These are phyloP conservation scores for Salicornia ramosissima DNA, from an alignment of 148 eudicot species.

Conservation along the genomic window DNA sequence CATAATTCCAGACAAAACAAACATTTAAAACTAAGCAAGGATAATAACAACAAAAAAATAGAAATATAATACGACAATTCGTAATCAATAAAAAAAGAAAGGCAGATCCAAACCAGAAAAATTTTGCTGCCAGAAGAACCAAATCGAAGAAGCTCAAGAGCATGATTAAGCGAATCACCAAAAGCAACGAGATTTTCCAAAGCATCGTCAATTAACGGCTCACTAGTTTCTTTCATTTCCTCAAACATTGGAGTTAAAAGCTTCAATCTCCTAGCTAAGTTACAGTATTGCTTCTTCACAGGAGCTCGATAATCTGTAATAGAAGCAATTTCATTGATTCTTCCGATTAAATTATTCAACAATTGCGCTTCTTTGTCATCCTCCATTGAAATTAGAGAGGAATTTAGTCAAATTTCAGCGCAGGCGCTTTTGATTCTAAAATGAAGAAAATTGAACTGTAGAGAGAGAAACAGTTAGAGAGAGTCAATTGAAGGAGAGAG, in stretches of 20 bases:
- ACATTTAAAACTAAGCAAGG: background rate
- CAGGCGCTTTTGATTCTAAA: background rate
- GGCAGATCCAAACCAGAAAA: conserved; percentile 50
- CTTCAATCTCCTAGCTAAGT: conserved; percentile 73
- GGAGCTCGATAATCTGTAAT: conserved; percentile 47
- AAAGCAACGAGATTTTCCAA: conserved; percentile 29
- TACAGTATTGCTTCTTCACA: conserved; percentile 71
- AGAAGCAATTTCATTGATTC: conserved; percentile 50
- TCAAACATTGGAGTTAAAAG: conserved; percentile 85
- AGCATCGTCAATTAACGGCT: conserved; percentile 30
- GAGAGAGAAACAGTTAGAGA: background rate
- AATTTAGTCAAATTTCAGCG: background rate
- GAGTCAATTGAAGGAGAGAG: background rate
- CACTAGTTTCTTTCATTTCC: conserved; percentile 61
- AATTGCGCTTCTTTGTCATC: conserved; percentile 42
- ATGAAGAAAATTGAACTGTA: background rate
- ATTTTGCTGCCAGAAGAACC: conserved; percentile 80
- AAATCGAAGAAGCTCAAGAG: conserved; percentile 57
- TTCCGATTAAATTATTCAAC: conserved; percentile 41
- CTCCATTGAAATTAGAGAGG: conserved; percentile 28
- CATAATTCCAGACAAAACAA: background rate
- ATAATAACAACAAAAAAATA: background rate
- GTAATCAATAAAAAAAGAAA: background rate
- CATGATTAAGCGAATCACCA: conserved; percentile 36
- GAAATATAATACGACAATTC: background rate